Evolutionary conservation across 1,139 yeast species (phyloP).

Genomic region (Blastobotrys proliferans): DNA sequence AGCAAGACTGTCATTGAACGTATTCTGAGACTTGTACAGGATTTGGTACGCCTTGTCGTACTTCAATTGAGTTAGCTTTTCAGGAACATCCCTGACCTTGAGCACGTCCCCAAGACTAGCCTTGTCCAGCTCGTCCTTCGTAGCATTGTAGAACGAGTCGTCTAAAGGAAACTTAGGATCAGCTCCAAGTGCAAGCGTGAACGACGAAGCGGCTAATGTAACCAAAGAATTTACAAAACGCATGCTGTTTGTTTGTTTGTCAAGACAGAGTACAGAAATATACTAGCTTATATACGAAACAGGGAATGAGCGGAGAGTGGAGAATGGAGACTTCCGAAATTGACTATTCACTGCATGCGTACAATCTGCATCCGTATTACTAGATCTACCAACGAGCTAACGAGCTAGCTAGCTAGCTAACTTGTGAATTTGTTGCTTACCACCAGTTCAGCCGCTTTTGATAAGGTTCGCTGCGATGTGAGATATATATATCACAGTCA

Average conservation of each 20-base stretch:
- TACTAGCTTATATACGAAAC: too few relatives aligned
- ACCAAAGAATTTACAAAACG: not conserved
- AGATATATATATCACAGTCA: too few relatives aligned
- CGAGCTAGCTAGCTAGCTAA: too few relatives aligned
- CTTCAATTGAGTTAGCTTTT: slow-evolving; percentile 12
- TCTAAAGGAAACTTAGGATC: slow-evolving; percentile 15
- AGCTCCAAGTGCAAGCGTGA: not conserved
- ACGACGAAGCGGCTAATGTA: not conserved
- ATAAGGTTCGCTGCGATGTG: too few relatives aligned
- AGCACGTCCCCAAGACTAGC: slow-evolving; percentile 21
- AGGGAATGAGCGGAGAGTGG: too few relatives aligned
- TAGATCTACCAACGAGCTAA: too few relatives aligned
- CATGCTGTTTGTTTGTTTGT: not conserved
- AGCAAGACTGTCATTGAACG: slow-evolving; percentile 25
- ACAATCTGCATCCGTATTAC: too few relatives aligned
- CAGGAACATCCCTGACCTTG: slow-evolving; percentile 17
- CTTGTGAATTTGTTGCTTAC: too few relatives aligned
- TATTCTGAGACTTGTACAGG: slow-evolving; percentile 25
- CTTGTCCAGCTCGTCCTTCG: slow-evolving; percentile 13
- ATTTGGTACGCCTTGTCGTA: slow-evolving; percentile 26
- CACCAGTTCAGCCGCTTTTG: too few relatives aligned
- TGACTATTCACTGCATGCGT: too few relatives aligned
- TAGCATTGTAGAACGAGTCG: slow-evolving; percentile 21
- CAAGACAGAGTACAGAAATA: too few relatives aligned
- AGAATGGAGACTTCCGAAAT: too few relatives aligned